These are phyloP conservation scores for Serendipita sp. DNA, from an alignment of 768 basidiomycete species.

Conservation along the genomic window DNA sequence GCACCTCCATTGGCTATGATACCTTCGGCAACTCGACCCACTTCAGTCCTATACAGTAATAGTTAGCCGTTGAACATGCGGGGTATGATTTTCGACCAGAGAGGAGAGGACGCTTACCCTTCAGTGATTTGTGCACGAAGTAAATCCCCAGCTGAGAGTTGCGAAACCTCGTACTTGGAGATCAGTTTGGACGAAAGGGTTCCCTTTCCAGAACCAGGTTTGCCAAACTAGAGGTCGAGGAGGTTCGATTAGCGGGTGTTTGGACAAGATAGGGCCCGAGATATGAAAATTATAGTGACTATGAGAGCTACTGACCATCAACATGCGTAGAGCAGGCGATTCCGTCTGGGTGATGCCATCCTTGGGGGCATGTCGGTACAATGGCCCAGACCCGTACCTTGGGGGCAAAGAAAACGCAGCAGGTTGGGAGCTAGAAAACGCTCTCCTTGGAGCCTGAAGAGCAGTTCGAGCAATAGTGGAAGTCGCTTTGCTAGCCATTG, in stretches of 20 bases:
- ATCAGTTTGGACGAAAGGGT: conserved; percentile 63
- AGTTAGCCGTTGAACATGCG: not conserved
- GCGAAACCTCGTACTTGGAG: conserved; percentile 62
- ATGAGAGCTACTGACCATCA: not conserved
- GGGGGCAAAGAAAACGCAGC: not conserved
- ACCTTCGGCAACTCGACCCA: conserved; percentile 59
- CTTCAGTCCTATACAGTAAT: conserved; percentile 32
- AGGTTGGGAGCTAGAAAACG: not conserved
- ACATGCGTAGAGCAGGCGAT: not conserved
- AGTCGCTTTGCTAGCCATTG: not conserved
- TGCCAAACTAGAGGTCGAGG: not conserved
- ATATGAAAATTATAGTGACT: not conserved
- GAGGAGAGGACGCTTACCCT: conserved; percentile 24
- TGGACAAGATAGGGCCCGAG: not conserved
- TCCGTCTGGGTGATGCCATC: not conserved
- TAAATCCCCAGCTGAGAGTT: conserved; percentile 71
- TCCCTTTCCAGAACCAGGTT: conserved; percentile 35
- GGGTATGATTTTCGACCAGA: not conserved
- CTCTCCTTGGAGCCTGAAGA: not conserved
- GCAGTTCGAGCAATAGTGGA: not conserved
- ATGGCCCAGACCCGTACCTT: not conserved
- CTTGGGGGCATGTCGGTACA: not conserved
- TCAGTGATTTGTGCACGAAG: conserved; percentile 71
- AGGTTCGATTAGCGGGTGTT: not conserved
- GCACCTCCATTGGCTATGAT: conserved; percentile 60